phyloP scores from a whole-genome alignment of 345 rosid species.

The Lumnitzera littorea region DNA sequence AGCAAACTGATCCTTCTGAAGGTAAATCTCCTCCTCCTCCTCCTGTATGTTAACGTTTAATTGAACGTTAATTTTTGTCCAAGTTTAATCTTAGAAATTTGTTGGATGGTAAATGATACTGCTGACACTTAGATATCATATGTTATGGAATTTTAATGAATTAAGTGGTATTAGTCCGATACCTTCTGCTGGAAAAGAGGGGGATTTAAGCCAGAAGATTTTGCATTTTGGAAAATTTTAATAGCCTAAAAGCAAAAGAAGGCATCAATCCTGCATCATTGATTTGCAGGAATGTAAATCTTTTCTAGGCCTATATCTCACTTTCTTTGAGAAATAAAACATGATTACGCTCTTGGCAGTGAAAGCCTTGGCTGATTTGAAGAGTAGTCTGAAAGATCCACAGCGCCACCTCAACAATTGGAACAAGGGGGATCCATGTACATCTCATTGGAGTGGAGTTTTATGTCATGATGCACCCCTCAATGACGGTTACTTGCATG shows the following conservation, averaged over 20 bases:
- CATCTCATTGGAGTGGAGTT: slow-evolving; percentile 75
- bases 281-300: not conserved
- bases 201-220: no score
- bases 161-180: no score
- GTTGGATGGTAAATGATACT: no score
- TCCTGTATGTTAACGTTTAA: not conserved
- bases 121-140: no score
- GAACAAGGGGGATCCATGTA: slow-evolving; percentile 83
- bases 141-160: no score
- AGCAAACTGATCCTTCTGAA: slow-evolving; percentile 56
- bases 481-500: slow-evolving; percentile 57
- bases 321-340: not conserved
- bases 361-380: slow-evolving; percentile 45
- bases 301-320: not conserved
- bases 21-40: slow-evolving; percentile 27
- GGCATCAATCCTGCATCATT: not conserved
- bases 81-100: no score
- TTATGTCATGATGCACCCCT: slow-evolving; percentile 32
- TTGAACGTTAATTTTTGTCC: not conserved
- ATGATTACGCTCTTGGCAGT: slow-evolving; percentile 41
- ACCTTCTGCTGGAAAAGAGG: no score
- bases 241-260: no score
- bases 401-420: slow-evolving; percentile 46
- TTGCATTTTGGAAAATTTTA: no score
- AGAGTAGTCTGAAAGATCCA: slow-evolving; percentile 45